These are phyloP conservation scores for Beverwykella pulmonaria DNA, from an alignment of 495 filamentous ascomycete species.

Conservation along the genomic window DNA sequence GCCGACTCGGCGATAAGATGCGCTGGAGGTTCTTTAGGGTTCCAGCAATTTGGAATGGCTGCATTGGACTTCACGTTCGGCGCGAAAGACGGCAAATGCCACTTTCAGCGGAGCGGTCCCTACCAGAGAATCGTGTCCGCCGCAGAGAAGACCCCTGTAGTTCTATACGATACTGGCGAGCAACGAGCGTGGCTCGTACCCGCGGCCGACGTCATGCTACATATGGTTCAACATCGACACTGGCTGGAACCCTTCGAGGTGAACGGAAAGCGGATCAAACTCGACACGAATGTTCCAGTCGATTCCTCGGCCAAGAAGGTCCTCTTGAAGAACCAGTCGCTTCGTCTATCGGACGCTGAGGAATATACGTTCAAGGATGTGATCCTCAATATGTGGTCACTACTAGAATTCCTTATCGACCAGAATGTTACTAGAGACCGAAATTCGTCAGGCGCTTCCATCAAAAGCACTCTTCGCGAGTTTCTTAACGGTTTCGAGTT, in stretches of 20 bases:
- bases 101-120: slow-evolving; percentile 26
- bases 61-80: slow-evolving; percentile 32
- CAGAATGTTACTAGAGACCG: slow-evolving; percentile 17
- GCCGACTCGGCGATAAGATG: neutral
- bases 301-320: neutral
- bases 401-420: slow-evolving; percentile 36
- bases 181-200: slow-evolving; percentile 36
- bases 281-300: neutral
- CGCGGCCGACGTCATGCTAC: slow-evolving; percentile 36
- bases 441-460: slow-evolving; percentile 7
- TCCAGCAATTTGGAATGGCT: slow-evolving; percentile 25
- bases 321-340: neutral
- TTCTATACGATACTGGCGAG: slow-evolving; percentile 34
- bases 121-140: slow-evolving; percentile 23
- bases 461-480: slow-evolving; percentile 10
- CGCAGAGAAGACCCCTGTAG: slow-evolving; percentile 32
- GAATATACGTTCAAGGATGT: slow-evolving; percentile 34
- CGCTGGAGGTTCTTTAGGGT: slow-evolving; percentile 27
- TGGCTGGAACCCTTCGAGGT: slow-evolving; percentile 21
- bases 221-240: slow-evolving; percentile 31
- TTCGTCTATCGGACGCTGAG: slow-evolving; percentile 7
- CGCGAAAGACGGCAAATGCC: slow-evolving; percentile 35
- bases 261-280: slow-evolving; percentile 7
- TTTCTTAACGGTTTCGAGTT: slow-evolving; percentile 36
- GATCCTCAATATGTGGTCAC: slow-evolving; percentile 37